These are phyloP conservation scores for Amaranthus tricolor DNA, from an alignment of 179 eudicot species.

Conservation along the genomic window DNA sequence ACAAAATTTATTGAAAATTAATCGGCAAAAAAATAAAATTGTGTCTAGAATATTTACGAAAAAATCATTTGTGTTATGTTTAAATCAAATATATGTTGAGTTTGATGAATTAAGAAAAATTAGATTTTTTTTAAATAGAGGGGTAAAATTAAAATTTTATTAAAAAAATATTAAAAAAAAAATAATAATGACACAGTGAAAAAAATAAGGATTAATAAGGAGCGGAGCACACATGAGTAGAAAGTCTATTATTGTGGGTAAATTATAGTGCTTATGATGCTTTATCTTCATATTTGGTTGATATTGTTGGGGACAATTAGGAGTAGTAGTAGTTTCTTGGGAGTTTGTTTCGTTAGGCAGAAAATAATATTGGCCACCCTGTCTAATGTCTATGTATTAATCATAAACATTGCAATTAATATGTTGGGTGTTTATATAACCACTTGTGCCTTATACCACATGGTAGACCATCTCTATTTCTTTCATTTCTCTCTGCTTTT, in stretches of 20 bases:
- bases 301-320: neutral
- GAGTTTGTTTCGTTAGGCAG: neutral
- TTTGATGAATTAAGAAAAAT: too few species aligned
- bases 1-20: too few species aligned
- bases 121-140: too few species aligned
- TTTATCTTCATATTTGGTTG: conserved; percentile 6
- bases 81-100: too few species aligned
- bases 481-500: neutral
- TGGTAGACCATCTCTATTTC: conserved; percentile 22
- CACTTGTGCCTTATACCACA: conserved; percentile 26
- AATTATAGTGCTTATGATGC: neutral
- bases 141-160: too few species aligned
- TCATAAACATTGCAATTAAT: conserved; percentile 16
- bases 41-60: too few species aligned
- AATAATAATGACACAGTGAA: too few species aligned
- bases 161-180: too few species aligned
- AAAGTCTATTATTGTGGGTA: conserved; percentile 4
- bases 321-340: conserved; percentile 7
- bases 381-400: conserved; percentile 10
- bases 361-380: conserved; percentile 9
- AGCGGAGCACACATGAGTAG: conserved; percentile 2
- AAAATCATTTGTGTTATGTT: too few species aligned
- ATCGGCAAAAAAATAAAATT: too few species aligned
- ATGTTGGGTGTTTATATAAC: conserved; percentile 28
- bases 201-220: too few species aligned